Conservation (phyloP, 139 green algal species). For the Axilococcus clingmanii region DNA sequence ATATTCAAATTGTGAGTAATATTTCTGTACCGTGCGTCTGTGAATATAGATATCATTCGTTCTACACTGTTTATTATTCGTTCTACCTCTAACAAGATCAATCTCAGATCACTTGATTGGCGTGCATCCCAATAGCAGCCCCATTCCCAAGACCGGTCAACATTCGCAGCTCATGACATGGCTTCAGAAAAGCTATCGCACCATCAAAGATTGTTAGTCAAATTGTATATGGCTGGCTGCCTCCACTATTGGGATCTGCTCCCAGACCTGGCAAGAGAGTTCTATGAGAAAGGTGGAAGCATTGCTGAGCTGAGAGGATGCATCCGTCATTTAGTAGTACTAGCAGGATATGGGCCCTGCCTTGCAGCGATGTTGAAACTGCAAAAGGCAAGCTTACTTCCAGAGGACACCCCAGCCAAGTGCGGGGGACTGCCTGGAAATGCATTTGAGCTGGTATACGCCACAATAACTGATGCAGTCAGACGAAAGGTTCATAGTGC, state of each 20-base stretch:
- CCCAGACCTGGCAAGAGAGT: constrained; percentile 21
- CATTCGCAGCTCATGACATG: no score
- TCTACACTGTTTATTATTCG: no score
- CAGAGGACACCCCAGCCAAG: constrained; percentile 38
- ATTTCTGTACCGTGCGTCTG: no score
- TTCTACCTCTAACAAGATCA: no score
- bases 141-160: no score
- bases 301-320: constrained; percentile 29
- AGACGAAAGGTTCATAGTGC: constrained; percentile 33
- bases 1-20: no score
- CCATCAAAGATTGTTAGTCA: no score
- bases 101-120: no score
- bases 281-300: constrained; percentile 16
- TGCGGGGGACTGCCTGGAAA: constrained; percentile 37
- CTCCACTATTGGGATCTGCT: constrained; percentile 5
- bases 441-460: constrained; percentile 57
- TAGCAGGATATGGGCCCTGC: constrained; percentile 40
- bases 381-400: constrained; percentile 31
- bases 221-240: constrained; percentile 11
- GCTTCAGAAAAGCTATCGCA: no score
- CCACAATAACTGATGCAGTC: constrained; percentile 31
- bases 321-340: constrained; percentile 40
- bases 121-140: no score
- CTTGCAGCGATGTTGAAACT: constrained; percentile 40
- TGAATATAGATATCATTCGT: no score